These are phyloP conservation scores for Avena insularis DNA, from an alignment of 176 grass and related monocot genomes.

Conservation along the genomic window DNA sequence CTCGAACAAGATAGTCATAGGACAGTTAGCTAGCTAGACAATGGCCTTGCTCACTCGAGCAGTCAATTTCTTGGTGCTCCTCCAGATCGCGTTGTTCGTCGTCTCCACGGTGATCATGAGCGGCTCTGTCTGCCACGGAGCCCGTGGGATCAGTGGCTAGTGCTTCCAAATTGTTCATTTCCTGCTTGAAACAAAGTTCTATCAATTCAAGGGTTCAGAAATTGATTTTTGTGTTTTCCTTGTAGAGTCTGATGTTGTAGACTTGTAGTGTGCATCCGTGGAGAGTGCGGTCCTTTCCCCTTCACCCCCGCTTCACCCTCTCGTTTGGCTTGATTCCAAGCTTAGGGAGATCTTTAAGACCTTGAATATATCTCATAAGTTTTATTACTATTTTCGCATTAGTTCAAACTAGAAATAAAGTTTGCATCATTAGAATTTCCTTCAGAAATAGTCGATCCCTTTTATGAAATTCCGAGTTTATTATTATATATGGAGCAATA, in stretches of 20 bases:
- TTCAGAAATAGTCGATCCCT: too few species aligned
- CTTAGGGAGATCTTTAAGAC: too few species aligned
- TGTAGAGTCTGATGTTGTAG: neutral
- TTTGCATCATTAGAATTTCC: too few species aligned
- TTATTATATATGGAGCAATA: too few species aligned
- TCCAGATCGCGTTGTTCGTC: neutral
- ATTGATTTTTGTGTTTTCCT: neutral
- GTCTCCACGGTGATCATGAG: neutral
- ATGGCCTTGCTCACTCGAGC: neutral
- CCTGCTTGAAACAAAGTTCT: neutral
- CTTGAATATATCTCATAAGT: too few species aligned
- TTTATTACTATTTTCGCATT: too few species aligned
- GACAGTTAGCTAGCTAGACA: neutral
- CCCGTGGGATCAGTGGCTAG: neutral
- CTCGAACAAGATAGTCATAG: too few species aligned
- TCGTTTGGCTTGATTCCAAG: too few species aligned
- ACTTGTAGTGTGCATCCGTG: neutral
- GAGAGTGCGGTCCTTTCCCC: neutral
- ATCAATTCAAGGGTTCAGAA: neutral
- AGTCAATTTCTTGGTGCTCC: neutral
- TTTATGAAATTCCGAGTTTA: too few species aligned
- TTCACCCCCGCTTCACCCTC: neutral
- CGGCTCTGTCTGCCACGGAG: neutral
- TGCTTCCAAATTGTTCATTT: neutral
- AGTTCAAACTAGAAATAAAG: too few species aligned